These are phyloP conservation scores for Balakata baccata DNA, from an alignment of 345 rosid genomes.

Conservation along the genomic window DNA sequence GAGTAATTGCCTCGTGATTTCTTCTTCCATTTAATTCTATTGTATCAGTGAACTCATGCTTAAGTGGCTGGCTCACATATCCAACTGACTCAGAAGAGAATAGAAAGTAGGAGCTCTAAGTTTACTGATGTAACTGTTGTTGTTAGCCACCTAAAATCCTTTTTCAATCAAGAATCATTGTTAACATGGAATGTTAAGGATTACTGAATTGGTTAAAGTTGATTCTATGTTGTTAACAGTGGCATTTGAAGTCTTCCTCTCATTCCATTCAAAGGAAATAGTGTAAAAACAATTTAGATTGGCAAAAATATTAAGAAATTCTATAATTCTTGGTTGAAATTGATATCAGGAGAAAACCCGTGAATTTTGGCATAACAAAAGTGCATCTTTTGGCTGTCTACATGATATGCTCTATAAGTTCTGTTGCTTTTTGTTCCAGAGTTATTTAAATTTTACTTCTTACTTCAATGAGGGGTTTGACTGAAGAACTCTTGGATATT, in stretches of 20 bases:
- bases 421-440: neutral
- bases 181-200: neutral
- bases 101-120: neutral
- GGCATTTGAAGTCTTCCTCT: neutral
- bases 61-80: neutral
- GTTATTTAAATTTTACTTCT: neutral
- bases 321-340: neutral
- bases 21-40: neutral
- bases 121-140: neutral
- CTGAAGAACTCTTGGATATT: neutral
- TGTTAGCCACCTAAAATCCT: neutral
- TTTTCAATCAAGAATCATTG: neutral
- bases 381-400: constrained; percentile 1
- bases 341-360: neutral
- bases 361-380: neutral
- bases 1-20: neutral
- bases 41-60: constrained; percentile 4
- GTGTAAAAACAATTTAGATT: too few relatives aligned
- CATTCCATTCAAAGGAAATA: neutral
- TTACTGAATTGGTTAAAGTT: constrained; percentile 4
- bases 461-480: neutral
- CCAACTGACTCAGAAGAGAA: neutral
- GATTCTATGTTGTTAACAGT: neutral
- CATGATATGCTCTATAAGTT: neutral
- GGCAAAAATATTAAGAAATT: neutral